Base-by-base conservation (phyloP, 129 eudicot species). In the Sambucus nigra region DNA sequence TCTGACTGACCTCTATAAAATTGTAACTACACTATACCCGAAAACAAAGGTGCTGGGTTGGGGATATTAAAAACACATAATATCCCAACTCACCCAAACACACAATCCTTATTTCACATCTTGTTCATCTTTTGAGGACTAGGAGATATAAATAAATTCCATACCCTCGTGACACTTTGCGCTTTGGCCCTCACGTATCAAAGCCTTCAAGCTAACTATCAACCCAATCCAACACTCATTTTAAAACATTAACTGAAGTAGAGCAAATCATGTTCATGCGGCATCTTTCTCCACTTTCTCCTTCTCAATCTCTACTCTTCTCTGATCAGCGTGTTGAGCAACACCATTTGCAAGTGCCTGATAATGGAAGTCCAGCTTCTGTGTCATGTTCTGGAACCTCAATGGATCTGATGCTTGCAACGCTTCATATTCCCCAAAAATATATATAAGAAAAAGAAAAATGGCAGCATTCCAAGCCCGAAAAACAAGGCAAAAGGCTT, bases 291-390 rank as follows among this genome's bases (percentile, higher is more conserved):
- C 84, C 64, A 75, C 22, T 70, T 80, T 88, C 65, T 80, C 85
- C 63, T 88, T 88, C 81, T 84, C 94, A 20, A 84, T 84, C n/a
- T 67, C 93, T 12, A 58, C 75, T 76, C 83, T 64, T 69, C 97
- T 84, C 48, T 67, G 85, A 24, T 78, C 95, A 73, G 97, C 97
- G 69, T 88, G 97, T 73, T 70, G 82, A 51, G 94, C 94, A 70
- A 88, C 79, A 31, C 88, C 93, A 66, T 84, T 80, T 33, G 97
- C 97, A 18, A 81, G 72, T 41, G 95, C 84, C 53, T 88, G 97
- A 65, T 75, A 75, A 59, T 55, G 92, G 50, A 81, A 80, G 55
- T 88, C 97, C 0, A 88, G 94, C 4, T 85, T 70, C 69, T 81
- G 94, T 0, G 87, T 69, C 51, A 88, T 80, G 53, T 72, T 88